Evolutionary conservation across 2,329 filamentous ascomycete species (phyloP), one percentile per base, ranked within the genome.

Genomic region (Chaetomium sp.): DNA sequence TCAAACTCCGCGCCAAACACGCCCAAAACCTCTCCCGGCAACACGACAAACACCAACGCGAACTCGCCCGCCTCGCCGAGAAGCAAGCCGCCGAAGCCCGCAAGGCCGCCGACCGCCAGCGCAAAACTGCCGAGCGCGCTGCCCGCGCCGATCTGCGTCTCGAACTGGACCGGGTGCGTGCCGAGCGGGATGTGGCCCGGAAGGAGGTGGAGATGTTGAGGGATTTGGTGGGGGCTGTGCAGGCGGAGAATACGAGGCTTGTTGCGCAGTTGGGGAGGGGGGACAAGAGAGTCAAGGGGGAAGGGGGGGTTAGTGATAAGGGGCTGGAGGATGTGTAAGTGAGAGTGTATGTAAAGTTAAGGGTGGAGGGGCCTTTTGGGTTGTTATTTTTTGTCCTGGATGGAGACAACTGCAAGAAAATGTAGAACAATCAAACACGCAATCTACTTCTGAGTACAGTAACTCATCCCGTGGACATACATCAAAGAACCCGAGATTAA

Each of bases 1-100:
- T 78, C 35, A 86, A 83, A 67, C 74, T 83, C 6, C 77, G 79
- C 35, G 82, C 86, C 65, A 85, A 81, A 65, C 82, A 88, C 67
- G 79, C 82, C 46, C 76, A 74, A 48, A 83, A 87, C 60, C 67
- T 85, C 0, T 79, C 80, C 44, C 88, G 86, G 66, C 81, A 85
- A 52, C 81, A 86, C 61, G 84, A 84, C 47, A 86, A 84, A 62
- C 84, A 85, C 62, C 77, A 79, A 59, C 78, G 77, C 10, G 85
- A 89, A 64, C 72, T 87, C 46, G 73, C 73, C 59, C 86, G 85
- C 68, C 71, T 88, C 2, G 81, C 88, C 60, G 78, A 82, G 60
- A 83, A 82, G 71, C 80, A 81, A 48, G 74, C 76, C 56, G 79
- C 77, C 55, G 87, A 90, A 64, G 75, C 82, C 57, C 75, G 74